Conservation (phyloP, 108 stramenopile genomes). For the Cyclotella kingstonii region DNA sequence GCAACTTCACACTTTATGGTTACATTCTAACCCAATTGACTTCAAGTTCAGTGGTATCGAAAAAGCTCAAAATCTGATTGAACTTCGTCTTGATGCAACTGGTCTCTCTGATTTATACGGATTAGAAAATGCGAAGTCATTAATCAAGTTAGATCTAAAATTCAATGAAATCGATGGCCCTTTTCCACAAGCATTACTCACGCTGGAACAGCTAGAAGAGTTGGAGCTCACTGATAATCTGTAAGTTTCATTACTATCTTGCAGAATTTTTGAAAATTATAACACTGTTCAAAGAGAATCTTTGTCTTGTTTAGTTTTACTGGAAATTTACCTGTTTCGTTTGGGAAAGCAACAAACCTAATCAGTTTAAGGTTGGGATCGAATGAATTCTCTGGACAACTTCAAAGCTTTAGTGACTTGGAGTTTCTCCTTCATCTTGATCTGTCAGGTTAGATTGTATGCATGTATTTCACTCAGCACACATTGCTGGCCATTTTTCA, state of each 20-base stretch:
- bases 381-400: slow-evolving; percentile 36
- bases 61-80: slow-evolving; percentile 58
- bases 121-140: slow-evolving; percentile 51
- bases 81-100: slow-evolving; percentile 74
- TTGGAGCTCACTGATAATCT: slow-evolving; percentile 58
- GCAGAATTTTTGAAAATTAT: background rate
- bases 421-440: slow-evolving; percentile 32
- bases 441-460: slow-evolving; percentile 24
- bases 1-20: slow-evolving; percentile 66
- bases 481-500: background rate
- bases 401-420: slow-evolving; percentile 28
- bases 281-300: background rate
- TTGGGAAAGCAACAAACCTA: slow-evolving; percentile 21
- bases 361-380: slow-evolving; percentile 41
- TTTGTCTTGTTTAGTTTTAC: slow-evolving; percentile 18
- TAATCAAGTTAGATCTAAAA: slow-evolving; percentile 73
- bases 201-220: slow-evolving; percentile 48
- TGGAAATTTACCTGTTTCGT: slow-evolving; percentile 31
- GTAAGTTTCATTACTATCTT: slow-evolving; percentile 3
- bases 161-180: slow-evolving; percentile 69
- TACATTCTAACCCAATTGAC: slow-evolving; percentile 79
- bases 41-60: slow-evolving; percentile 79
- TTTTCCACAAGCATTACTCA: slow-evolving; percentile 54
- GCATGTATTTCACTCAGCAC: background rate
- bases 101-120: slow-evolving; percentile 65